phyloP scores from a whole-genome alignment of 768 basidiomycete genomes.

The Lyophyllum decastes region DNA sequence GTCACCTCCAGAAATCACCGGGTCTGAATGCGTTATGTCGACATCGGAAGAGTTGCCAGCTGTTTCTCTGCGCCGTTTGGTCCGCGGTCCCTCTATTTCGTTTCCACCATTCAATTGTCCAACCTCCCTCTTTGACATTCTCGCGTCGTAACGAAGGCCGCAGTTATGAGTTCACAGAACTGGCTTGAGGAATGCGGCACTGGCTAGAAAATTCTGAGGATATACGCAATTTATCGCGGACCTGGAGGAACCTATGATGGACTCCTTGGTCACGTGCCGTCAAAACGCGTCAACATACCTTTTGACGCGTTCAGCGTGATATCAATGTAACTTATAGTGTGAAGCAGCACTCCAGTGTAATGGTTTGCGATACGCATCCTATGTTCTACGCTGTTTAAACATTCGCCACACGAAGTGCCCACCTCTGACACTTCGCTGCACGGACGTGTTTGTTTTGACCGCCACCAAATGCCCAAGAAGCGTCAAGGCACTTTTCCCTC shows the following conservation, averaged over 20 bases:
- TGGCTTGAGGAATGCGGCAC: slow-evolving; percentile 6
- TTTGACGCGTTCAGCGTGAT: not conserved
- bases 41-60: slow-evolving; percentile 40
- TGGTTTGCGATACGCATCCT: not conserved
- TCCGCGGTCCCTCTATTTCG: slow-evolving; percentile 40
- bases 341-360: not conserved
- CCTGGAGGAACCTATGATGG: slow-evolving; percentile 10
- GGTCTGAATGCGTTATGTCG: slow-evolving; percentile 38
- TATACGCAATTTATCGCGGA: slow-evolving; percentile 14
- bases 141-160: not conserved
- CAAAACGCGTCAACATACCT: slow-evolving; percentile 9
- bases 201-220: slow-evolving; percentile 7
- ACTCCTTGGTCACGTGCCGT: slow-evolving; percentile 20
- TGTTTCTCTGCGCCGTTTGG: slow-evolving; percentile 45
- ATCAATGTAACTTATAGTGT: not conserved
- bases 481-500: slow-evolving; percentile 34
- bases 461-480: slow-evolving; percentile 67
- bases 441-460: slow-evolving; percentile 74
- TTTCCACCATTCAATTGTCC: slow-evolving; percentile 33
- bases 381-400: slow-evolving; percentile 15
- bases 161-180: slow-evolving; percentile 6
- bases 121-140: slow-evolving; percentile 45
- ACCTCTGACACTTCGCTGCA: slow-evolving; percentile 51
- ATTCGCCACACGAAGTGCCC: slow-evolving; percentile 49
- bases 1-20: slow-evolving; percentile 23